These are phyloP conservation scores for Neonothopanus nambi DNA, from an alignment of 1,284 basidiomycete species.

Conservation along the genomic window DNA sequence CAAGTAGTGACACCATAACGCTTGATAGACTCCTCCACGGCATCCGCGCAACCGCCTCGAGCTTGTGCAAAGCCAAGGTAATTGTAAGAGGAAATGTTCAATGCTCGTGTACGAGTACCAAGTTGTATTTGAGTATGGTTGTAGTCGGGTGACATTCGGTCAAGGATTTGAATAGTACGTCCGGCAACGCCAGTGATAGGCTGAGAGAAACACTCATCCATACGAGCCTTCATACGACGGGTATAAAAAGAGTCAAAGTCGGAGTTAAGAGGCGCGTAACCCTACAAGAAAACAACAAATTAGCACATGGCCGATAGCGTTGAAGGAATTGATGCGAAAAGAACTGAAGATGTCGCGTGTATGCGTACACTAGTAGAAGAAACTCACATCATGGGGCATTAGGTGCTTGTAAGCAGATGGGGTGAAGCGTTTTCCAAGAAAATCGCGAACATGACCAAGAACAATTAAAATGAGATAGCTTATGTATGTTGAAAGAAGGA, in stretches of 20 bases:
- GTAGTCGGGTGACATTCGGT: conserved; percentile 84
- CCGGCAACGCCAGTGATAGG: conserved; percentile 96
- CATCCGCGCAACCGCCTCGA: conserved; percentile 90
- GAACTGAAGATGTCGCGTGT: conserved; percentile 14
- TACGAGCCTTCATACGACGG: conserved; percentile 88
- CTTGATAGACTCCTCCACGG: conserved; percentile 79
- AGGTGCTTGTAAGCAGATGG: conserved; percentile 79
- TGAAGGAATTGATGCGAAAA: conserved; percentile 7
- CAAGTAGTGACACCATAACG: conserved; percentile 82
- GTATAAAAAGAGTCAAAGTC: conserved; percentile 99
- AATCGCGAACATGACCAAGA: conserved; percentile 93
- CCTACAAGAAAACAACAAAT: conserved; percentile 46
- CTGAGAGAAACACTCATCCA: conserved; percentile 95
- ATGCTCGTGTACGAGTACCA: conserved; percentile 81
- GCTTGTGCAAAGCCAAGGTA: conserved; percentile 98
- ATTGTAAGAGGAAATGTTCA: conserved; percentile 99
- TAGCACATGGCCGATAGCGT: background rate
- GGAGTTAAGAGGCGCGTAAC: conserved; percentile 95
- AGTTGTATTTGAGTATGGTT: conserved; percentile 80
- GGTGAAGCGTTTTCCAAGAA: conserved; percentile 86
- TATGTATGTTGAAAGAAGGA: conserved; percentile 90
- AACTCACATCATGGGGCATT: conserved; percentile 76
- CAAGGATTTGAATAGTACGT: conserved; percentile 86
- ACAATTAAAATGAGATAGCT: conserved; percentile 88
- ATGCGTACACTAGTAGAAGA: too few species aligned